phyloP scores from a whole-genome alignment of 192 early-diverging fungal species.

The Backusella tuberculispora region DNA sequence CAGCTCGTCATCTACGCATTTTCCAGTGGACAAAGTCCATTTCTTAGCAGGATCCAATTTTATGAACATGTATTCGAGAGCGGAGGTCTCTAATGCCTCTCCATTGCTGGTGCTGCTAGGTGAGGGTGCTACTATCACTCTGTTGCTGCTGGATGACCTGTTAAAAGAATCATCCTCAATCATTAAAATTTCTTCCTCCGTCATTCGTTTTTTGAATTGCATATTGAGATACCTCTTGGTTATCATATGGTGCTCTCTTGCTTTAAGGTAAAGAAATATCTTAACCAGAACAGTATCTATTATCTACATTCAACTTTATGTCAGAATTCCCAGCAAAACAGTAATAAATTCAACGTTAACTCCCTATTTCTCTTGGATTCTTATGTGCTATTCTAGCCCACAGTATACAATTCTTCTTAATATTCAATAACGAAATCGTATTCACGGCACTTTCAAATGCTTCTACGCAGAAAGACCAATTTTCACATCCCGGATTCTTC shows the following conservation, averaged over 20 bases:
- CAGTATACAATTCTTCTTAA: not conserved
- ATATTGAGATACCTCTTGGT: not conserved
- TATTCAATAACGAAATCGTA: not conserved
- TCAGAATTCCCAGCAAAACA: not conserved
- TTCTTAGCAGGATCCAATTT: not conserved
- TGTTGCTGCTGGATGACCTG: not conserved
- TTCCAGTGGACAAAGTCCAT: not conserved
- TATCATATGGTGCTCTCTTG: not conserved
- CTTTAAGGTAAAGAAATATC: not conserved
- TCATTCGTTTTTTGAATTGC: not conserved
- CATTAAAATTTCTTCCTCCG: not conserved
- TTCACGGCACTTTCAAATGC: not conserved
- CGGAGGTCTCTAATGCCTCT: not conserved
- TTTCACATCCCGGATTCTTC: not conserved
- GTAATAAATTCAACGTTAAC: not conserved
- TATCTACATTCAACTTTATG: not conserved
- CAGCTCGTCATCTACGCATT: constrained; percentile 4
- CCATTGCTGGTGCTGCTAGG: not conserved
- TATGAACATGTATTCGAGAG: not conserved
- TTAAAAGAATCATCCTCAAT: not conserved
- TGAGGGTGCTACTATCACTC: not conserved
- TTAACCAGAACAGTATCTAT: not conserved
- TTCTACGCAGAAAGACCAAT: not conserved
- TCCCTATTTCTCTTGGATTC: not conserved
- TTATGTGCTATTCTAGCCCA: not conserved